Evolutionary conservation across 441 rosid genomes (phyloP), one percentile per base, ranked within the genome.

Genomic region (Brassica balearica): DNA sequence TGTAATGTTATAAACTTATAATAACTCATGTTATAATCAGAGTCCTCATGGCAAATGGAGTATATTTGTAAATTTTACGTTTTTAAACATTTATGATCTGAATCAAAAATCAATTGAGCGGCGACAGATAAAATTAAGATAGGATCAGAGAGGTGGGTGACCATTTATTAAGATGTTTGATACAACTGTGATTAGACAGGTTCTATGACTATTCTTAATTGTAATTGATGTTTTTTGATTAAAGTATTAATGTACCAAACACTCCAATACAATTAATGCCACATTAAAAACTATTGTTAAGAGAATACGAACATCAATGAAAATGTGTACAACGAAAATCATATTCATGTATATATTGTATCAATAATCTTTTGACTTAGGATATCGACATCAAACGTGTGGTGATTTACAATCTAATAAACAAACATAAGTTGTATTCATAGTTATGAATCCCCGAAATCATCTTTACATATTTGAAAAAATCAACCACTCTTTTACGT

Each of bases 161-260:
- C 75, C 66, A 71, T 77, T 64, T 64, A 77, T 63, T 70, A 77
- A 70, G 19, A 38, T 53, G 66, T 64, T 70, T 64, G 11, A 70
- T 77, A 64, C 69, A 68, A 27, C 22, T 63, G 25, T 55, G 75
- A 77, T 70, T 70, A 64, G 75, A 77, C 75, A 77, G 65, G 75
- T 77, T 53, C 32, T 55, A 63, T 77, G 62, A 68, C 38, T 56
- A 29, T 60, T 77, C 8, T 69, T 69, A 77, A 63, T 14, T 69
- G 70, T 53, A n/a, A 51, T 62, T 51, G 15, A 41, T 68, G 20
- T 68, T n/a, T 60, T 8, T 32, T 19, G 9, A 46, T 6, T 29
- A 68, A 25, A 6, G 27, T 58, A 38, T 41, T 58, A 48, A 19
- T 46, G 25, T 32, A 61, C 27, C 55, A 29, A 68, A 60, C 62